phyloP scores from a whole-genome alignment of 176 grass and related monocot genomes.

The Carex scoparia region DNA sequence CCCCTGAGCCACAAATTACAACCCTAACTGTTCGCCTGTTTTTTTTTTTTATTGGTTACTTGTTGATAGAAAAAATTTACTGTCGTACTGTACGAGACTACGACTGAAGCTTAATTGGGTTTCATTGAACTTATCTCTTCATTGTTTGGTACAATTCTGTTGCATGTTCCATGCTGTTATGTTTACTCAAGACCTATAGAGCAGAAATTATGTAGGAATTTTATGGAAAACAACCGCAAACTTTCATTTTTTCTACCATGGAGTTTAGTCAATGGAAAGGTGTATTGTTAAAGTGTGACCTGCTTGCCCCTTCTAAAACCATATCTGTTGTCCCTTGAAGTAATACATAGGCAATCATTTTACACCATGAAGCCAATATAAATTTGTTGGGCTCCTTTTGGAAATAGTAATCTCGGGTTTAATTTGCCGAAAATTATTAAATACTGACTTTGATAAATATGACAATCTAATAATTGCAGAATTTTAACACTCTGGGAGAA shows the following conservation, averaged over 20 bases:
- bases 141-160: not conserved
- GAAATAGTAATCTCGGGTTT: not conserved
- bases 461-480: slow-evolving; percentile 3
- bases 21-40: not conserved
- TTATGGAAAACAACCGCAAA: not conserved
- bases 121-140: not conserved
- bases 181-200: not conserved
- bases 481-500: not conserved
- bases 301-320: not conserved
- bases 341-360: not conserved
- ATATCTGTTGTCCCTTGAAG: not conserved
- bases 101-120: not conserved
- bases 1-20: not conserved
- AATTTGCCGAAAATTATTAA: not conserved
- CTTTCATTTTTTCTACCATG: not conserved
- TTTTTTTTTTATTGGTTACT: not conserved
- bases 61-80: not conserved
- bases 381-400: not conserved
- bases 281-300: not conserved
- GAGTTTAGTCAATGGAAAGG: not conserved
- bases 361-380: not conserved
- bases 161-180: not conserved
- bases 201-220: not conserved
- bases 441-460: not conserved
- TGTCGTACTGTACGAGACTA: not conserved